These are phyloP conservation scores for Daldinia concentrica DNA, from an alignment of 495 filamentous ascomycete genomes.

Conservation along the genomic window DNA sequence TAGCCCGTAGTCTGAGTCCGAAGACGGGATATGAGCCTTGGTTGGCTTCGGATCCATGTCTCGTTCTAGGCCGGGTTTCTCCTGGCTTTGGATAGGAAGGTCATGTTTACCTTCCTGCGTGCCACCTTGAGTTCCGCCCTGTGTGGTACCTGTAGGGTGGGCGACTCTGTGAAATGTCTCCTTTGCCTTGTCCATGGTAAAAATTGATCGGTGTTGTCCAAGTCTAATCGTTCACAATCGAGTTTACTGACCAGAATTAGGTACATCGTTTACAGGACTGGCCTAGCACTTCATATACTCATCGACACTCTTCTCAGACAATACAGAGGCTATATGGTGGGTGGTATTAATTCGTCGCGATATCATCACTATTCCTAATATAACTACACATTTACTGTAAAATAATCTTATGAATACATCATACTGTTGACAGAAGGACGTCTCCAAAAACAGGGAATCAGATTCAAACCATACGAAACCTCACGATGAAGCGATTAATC, in stretches of 20 bases:
- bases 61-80: neutral
- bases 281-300: neutral
- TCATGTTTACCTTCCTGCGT: constrained; percentile 5
- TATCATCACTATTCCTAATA: neutral
- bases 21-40: constrained; percentile 11
- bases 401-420: constrained; percentile 19
- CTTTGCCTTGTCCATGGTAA: constrained; percentile 9
- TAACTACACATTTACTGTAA: constrained; percentile 13
- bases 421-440: constrained; percentile 1
- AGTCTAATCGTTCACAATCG: neutral
- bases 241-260: neutral
- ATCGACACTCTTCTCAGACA: neutral
- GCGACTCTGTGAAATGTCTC: constrained; percentile 10
- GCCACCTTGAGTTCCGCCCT: neutral
- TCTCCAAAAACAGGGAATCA: neutral
- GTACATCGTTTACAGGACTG: neutral
- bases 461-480: neutral
- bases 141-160: neutral
- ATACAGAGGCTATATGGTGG: neutral
- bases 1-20: constrained; percentile 1
- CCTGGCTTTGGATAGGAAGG: constrained; percentile 1
- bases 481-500: neutral
- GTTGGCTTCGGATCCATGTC: constrained; percentile 9
- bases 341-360: neutral
- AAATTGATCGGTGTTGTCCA: neutral